Conservation (phyloP, 495 filamentous ascomycete genomes). For the Xylaria scruposa region DNA sequence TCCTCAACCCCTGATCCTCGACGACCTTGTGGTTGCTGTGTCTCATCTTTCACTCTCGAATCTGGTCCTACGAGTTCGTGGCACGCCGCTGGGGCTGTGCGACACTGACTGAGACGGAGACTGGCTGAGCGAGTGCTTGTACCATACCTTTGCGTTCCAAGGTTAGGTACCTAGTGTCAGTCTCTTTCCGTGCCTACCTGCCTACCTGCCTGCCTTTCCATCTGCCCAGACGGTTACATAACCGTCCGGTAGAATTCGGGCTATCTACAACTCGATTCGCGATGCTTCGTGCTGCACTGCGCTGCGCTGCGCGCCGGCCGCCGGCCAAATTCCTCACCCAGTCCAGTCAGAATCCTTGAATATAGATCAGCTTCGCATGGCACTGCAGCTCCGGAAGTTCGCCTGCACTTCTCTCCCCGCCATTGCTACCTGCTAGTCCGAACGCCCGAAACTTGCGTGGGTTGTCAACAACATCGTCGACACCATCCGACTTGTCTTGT, state of each 20-base stretch:
- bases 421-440: constrained; percentile 7
- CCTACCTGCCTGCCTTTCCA: background rate
- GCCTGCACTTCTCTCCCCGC: constrained; percentile 5
- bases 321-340: background rate
- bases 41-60: constrained; percentile 14
- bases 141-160: constrained; percentile 14
- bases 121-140: constrained; percentile 26
- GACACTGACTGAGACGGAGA: background rate
- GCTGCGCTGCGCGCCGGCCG: constrained; percentile 9
- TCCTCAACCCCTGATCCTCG: constrained; percentile 21
- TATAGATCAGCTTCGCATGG: constrained; percentile 20
- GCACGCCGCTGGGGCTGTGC: constrained; percentile 6
- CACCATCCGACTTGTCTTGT: constrained; percentile 19
- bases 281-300: constrained; percentile 20
- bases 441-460: constrained; percentile 22
- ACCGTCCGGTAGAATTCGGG: background rate
- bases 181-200: background rate
- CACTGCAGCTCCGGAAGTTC: constrained; percentile 27
- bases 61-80: constrained; percentile 18
- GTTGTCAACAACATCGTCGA: constrained; percentile 15
- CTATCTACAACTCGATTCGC: background rate
- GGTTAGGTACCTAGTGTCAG: constrained; percentile 2
- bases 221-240: background rate
- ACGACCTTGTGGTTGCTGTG: background rate
- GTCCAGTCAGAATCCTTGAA: constrained; percentile 22